These are phyloP conservation scores for Colletotrichum tamarilloi DNA, from an alignment of 2,329 filamentous ascomycete species.

Conservation along the genomic window DNA sequence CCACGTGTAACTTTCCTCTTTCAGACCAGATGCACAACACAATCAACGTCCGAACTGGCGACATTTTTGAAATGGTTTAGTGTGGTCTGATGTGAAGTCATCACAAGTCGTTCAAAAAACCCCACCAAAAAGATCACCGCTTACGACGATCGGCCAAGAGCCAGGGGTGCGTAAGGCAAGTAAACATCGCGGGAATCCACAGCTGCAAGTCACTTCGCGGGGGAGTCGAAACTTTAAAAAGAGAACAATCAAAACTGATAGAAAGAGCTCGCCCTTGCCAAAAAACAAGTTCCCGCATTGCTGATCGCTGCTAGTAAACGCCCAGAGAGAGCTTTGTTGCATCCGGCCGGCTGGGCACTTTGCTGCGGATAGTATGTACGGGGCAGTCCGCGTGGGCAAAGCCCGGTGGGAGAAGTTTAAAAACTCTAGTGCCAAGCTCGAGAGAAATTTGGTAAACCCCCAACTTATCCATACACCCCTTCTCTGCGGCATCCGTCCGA, in stretches of 20 bases:
- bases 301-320: not conserved
- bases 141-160: constrained; percentile 14
- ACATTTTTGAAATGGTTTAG: not conserved
- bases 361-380: not conserved
- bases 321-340: not conserved
- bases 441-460: not conserved
- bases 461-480: not conserved
- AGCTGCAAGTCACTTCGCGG: not conserved
- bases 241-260: not conserved
- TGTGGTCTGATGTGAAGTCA: not conserved
- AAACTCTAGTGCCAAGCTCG: not conserved
- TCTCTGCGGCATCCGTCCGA: constrained; percentile 3
- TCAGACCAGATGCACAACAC: constrained; percentile 5
- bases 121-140: constrained; percentile 1
- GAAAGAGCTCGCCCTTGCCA: not conserved
- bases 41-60: not conserved
- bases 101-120: not conserved
- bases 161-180: not conserved
- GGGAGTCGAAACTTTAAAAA: not conserved
- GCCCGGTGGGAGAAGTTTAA: not conserved
- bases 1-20: not conserved
- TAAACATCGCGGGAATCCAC: not conserved
- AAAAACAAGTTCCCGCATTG: not conserved
- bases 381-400: not conserved
- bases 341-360: not conserved